Evolutionary conservation across 2,329 filamentous ascomycete species (phyloP), one percentile per base, ranked within the genome.

Genomic region (Penicillium sumatraense): DNA sequence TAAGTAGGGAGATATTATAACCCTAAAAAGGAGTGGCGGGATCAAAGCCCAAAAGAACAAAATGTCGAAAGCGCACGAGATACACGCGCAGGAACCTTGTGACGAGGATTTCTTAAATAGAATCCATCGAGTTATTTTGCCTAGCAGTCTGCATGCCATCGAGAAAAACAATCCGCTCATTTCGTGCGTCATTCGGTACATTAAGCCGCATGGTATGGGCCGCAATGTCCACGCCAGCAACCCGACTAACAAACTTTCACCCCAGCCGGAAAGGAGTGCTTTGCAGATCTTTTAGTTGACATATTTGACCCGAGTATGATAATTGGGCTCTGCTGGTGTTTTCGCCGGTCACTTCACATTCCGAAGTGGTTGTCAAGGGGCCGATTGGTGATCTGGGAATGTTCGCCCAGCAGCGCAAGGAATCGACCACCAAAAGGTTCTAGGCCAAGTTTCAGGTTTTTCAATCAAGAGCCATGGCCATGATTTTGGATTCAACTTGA

Each of bases 291-390:
- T 21, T 55, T 45, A 38, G 24, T 48, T 27, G n/a, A 38, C 26
- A 42, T 42, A 42, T 26, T 42, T 24, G 20, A 23, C 21, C 10
- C 16, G 9, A 2, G 10, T 13, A 23, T 45, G 4, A 5, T 49
- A 9, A 64, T 62, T 61, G 60, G 61, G n/a, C 45, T 41, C 13
- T 47, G 2, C 18, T 11, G n/a, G 3, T n/a, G 10, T 5, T 20
- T 14, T 5, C 5, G 23, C 40, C 18, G 27, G 52, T 21, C 53
- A 20, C 49, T 49, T 36, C 58, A 46, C 65, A 68, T 68, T 68
- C 65, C 58, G 38, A 18, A 13, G 14, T 36, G 41, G 62, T 68
- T 68, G 63, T 65, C 63, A 57, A 54, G 62, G 63, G 36, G 29
- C 35, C 18, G 20, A 33, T 11, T 23, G 58, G 9, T 53, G 59